Base-by-base conservation (phyloP, 768 basidiomycete genomes). In the Asterophora parasitica region DNA sequence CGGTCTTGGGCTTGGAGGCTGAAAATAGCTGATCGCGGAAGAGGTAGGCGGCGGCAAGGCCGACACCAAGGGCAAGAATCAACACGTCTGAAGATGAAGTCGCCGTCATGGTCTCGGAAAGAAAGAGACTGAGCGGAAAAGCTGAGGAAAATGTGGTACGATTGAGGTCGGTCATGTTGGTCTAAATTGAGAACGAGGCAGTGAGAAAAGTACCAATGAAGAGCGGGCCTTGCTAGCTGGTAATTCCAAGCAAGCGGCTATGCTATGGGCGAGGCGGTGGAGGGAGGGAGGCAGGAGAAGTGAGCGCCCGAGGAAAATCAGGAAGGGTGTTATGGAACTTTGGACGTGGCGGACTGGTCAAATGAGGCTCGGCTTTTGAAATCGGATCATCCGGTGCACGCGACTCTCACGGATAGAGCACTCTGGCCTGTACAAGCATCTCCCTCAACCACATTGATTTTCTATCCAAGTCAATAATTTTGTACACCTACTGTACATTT, bases 11-110 rank as follows among this genome's bases (percentile, higher is more conserved):
- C 55, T 85, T 82, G 16, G 83, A 75, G 7, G 83, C 70, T 49
- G 79, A 65, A 56, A 90, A 90, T 8, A 92, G 65, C 61, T 84
- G 82, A 66, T 92, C 89, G 38, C 84, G 78, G 73, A 91, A 92
- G 58, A 94, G 81, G 65, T 90, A 92, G 49, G 80, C 69, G 20
- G 79, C 83, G 15, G 88, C 90, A 36, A 90, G 76, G 51, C 81
- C 74, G 46, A 90, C 78, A 45, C 90, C 89, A 35, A 92, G 63
- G 35, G 76, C 71, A 51, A 94, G 77, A 51, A 93, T 75, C 58
- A 81, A 60, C 37, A 85, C 67, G 66, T 94, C 91, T 38, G 88
- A 84, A 32, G 82, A 75, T 12, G 83, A 80, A 5, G 78, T 62
- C 54, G 78, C 66, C 50, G 84, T 73, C 82, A 86, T 83, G 50